Conservation (phyloP, 139 green algal genomes). For the Micractinium conductrix region DNA sequence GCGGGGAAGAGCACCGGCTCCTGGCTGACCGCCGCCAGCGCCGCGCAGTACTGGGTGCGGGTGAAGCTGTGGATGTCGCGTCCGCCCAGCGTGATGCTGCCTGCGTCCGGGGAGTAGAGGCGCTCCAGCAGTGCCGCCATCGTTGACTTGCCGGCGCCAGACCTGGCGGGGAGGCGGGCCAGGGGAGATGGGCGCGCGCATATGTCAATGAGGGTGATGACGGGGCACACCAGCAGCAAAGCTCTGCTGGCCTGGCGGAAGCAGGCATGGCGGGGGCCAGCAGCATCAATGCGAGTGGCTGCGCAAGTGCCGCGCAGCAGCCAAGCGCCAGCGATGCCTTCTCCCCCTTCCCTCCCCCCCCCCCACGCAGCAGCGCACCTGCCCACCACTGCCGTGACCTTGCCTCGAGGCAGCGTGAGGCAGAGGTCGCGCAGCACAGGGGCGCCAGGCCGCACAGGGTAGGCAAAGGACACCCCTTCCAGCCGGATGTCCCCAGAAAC, state of each 20-base stretch:
- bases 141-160: slow-evolving; percentile 86
- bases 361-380: slow-evolving; percentile 25
- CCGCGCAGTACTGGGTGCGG: slow-evolving; percentile 69
- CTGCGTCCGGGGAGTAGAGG: slow-evolving; percentile 58
- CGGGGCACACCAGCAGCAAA: too few species aligned
- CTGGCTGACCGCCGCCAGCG: slow-evolving; percentile 79
- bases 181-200: too few species aligned
- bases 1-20: slow-evolving; percentile 87
- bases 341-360: neutral
- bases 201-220: too few species aligned
- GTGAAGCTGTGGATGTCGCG: slow-evolving; percentile 53
- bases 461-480: slow-evolving; percentile 73
- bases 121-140: slow-evolving; percentile 80
- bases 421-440: slow-evolving; percentile 68
- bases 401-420: slow-evolving; percentile 74
- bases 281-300: too few species aligned
- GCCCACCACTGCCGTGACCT: slow-evolving; percentile 86
- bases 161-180: slow-evolving; percentile 16
- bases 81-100: slow-evolving; percentile 52
- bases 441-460: slow-evolving; percentile 71
- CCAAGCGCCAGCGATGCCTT: neutral
- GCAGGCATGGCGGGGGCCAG: neutral
- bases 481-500: slow-evolving; percentile 65
- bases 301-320: too few species aligned
- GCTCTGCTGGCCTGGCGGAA: too few species aligned